Evolutionary conservation across 2,329 filamentous ascomycete species (phyloP), one percentile per base, ranked within the genome.

Genomic region (Madurella fahalii): DNA sequence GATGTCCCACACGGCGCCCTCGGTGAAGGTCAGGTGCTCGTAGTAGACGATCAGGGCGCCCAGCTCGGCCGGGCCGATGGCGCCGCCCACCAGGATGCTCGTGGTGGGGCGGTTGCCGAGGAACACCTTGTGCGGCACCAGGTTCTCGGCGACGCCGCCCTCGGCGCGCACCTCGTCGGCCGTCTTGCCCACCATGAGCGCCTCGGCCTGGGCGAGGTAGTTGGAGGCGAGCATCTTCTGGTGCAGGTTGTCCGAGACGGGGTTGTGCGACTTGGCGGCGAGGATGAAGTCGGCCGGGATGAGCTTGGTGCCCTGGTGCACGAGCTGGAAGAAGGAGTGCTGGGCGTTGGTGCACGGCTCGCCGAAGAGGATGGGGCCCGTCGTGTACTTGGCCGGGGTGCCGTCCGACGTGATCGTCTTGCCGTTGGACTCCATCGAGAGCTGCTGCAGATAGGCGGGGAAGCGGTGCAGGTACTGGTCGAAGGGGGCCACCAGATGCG

Each of bases 391-490:
- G 69, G 95, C 92, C 58, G 95, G 83, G 39, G 91, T 86, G 54
- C 84, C 87, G 67, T 94, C 90, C n/a, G 83, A 85, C 59, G 93
- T 95, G 69, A 97, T 91, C 58, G 89, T 90, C 82, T 99, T 99
- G 70, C 94, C 94, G 74, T 99, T 99, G 58, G 93, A 97, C 80
- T 99, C 94, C 94, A 99, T 99, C 58, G 93, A 97, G 57, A 99
- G 81, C 77, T 99, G 94, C 78, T 99, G 94, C 52, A 99, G 88
- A 78, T 99, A 99, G 65, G 94, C 94, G 39, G 94, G 92, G 86
- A 99, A 97, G 64, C 94, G 90, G 83, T 96, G 91, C 63, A 99
- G 86, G 78, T 99, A 99, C 77, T 99, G 94, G 77, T 99, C 94
- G 73, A 97, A 99, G 54, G 94, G 94, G 71, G 94, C 90, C 62